Base-by-base conservation (phyloP, 805 yeast genomes). In the Candida ascalaphidarum region DNA sequence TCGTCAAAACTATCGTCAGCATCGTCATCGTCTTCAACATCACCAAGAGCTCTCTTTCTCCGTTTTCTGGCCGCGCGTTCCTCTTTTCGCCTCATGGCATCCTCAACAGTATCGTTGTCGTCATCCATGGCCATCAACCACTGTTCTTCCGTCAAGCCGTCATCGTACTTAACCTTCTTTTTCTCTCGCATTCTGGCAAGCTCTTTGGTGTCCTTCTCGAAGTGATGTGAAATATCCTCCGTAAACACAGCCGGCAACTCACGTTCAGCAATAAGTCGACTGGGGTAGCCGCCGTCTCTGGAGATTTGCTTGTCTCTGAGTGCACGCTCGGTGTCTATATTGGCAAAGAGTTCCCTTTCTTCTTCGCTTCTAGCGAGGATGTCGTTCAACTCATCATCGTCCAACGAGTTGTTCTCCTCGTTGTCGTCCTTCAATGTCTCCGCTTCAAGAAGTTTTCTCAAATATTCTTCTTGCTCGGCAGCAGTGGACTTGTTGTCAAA, bases 401-500 rank as follows among this genome's bases (percentile, higher is more conserved):
- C 82, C 39, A 74, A 59, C 31, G 69, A 63, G 19, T 53, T 57
- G 32, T 59, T 59, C 31, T 77, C 81, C 30, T 78, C 81, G 31
- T 69, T 72, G 20, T 55, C 65, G 21, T 61, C 70, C 28, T 71
- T 72, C 23, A 54, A 56, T 23, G 75, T 70, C 41, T 81, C 89
- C 12, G 77, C 80, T 48, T 82, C 92, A 29, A 82, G 55, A 30
- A 82, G 59, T 33, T 76, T 68, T 53, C 81, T 74, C 51, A 82
- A 65, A 31, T 77, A 74, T 11, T 80, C 88, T 53, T 82, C 94
- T 52, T 82, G 92, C 50, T 82, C 94, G 54, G 81, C 92, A 2
- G 88, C 74, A 8, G 89, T 81, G 3, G 89, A 80, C 50, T 82
- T 82, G 46, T 82, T 81, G 57, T 82, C 89, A 47, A 82, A 82